Base-by-base conservation (phyloP, 2,329 filamentous ascomycete genomes). In the Gaeumannomyces sp. region DNA sequence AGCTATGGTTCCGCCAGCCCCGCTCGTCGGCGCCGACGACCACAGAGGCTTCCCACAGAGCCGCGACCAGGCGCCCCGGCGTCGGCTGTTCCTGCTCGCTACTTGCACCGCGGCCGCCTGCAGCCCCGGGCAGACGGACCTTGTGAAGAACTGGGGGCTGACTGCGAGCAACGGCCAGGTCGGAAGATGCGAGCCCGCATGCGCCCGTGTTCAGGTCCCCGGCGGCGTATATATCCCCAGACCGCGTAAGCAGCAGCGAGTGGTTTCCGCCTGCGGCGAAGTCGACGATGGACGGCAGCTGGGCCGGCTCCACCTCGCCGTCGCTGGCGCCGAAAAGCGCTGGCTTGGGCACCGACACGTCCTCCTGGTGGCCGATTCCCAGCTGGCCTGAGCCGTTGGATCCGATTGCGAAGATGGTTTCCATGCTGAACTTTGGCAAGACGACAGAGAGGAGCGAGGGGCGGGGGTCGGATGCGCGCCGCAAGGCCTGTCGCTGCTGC, bases 241-340 rank as follows among this genome's bases (percentile, higher is more conserved):
- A 73, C 4, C 79, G 72, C n/a, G 83, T 85, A 14, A 93, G 79
- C 13, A 96, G 74, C 4, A 97, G 77, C 0, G 92, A 96, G 75
- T 97, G 94, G 72, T 97, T 97, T 1, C 93, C 93, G 4, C 94
- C 94, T 10, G 91, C 81, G 27, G 78, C 78, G 13, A 83, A 74
- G 58, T 73, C 74, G 63, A 72, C 69, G 64, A 82, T 73, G 31
- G 74, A 71, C 19, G 77, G 73, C 33, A 71, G 69, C 13, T 62
- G 38, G 45, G 61, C 35, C 11, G 35, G 50, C 57, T 59, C 28
- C 10, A 58, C 27, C 29, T 38, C 31, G 31, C 33, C 59, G 62
- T 73, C 71, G 19, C 75, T 73, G 2, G 78, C 74, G 7, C 78
- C 72, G 73, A 91, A 89, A n/a, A 83, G 70, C 68, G 85, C 87